phyloP scores from a whole-genome alignment of 2,329 filamentous ascomycete genomes.

The Cladosporium sp. region DNA sequence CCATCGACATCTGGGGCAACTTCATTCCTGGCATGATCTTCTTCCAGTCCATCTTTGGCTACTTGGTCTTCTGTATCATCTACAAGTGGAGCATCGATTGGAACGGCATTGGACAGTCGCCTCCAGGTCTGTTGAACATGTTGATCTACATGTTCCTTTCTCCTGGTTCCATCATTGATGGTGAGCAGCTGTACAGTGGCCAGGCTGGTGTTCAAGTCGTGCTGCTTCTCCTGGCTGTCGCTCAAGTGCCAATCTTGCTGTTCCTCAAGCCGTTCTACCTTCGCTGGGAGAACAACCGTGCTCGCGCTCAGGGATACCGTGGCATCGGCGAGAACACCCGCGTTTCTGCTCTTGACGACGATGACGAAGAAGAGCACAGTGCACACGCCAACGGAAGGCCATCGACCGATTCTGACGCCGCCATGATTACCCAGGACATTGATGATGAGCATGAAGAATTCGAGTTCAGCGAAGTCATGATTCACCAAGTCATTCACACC shows the following conservation, averaged over 20 bases:
- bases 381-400: constrained; percentile 57
- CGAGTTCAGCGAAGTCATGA: constrained; percentile 96
- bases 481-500: constrained; percentile 97
- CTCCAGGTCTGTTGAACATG: constrained; percentile 95
- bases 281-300: constrained; percentile 86
- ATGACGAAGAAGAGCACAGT: constrained; percentile 54
- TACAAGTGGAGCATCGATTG: constrained; percentile 98
- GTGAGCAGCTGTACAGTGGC: constrained; percentile 71
- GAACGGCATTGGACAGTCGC: constrained; percentile 60
- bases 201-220: constrained; percentile 73
- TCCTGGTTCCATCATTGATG: constrained; percentile 62
- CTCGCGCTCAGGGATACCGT: constrained; percentile 83
- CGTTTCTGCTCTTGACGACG: constrained; percentile 80
- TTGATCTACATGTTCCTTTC: constrained; percentile 99
- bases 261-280: constrained; percentile 96
- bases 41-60: constrained; percentile 98
- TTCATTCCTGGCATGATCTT: constrained; percentile 99
- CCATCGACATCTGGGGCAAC: constrained; percentile 95
- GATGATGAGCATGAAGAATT: constrained; percentile 82
- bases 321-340: constrained; percentile 85
- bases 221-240: constrained; percentile 74
- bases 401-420: constrained; percentile 67
- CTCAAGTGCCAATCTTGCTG: constrained; percentile 84
- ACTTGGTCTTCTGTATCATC: constrained; percentile 86
- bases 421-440: constrained; percentile 85